phyloP scores from a whole-genome alignment of 1,284 basidiomycete genomes.

The Kwoniella shivajii region DNA sequence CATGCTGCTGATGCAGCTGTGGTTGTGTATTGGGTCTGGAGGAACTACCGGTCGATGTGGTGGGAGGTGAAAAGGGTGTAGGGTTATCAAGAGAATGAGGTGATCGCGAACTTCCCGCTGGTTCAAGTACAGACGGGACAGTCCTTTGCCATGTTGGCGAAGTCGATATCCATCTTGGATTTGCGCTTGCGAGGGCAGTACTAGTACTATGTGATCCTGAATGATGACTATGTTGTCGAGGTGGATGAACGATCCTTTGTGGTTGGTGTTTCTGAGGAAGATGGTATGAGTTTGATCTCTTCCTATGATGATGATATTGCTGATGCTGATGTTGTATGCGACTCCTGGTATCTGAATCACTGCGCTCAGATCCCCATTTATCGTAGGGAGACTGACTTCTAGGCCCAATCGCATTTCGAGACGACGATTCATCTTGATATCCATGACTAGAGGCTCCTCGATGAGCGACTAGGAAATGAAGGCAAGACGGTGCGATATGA shows the following conservation, averaged over 20 bases:
- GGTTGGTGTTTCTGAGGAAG: not conserved
- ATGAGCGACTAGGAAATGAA: not conserved
- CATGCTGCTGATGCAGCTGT: too few relatives aligned
- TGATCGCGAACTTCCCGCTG: not conserved
- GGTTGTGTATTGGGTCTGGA: not conserved
- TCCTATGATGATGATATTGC: not conserved
- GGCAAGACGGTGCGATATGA: not conserved
- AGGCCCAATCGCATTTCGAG: not conserved
- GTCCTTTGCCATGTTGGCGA: not conserved
- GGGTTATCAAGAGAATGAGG: not conserved
- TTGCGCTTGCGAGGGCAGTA: too few relatives aligned
- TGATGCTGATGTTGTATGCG: not conserved
- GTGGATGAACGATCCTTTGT: too few relatives aligned
- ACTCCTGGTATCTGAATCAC: not conserved
- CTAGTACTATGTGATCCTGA: too few relatives aligned
- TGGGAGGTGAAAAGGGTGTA: not conserved
- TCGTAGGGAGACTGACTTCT: not conserved
- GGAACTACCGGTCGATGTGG: not conserved
- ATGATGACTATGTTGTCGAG: not conserved
- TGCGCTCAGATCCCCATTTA: not conserved
- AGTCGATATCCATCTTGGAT: too few relatives aligned
- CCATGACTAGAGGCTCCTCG: not conserved
- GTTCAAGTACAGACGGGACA: conserved; percentile 7
- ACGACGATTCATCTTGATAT: not conserved
- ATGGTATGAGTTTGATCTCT: not conserved